Evolutionary conservation across 2,329 filamentous ascomycete species (phyloP).

Genomic region (Verticillium tricorpus): DNA sequence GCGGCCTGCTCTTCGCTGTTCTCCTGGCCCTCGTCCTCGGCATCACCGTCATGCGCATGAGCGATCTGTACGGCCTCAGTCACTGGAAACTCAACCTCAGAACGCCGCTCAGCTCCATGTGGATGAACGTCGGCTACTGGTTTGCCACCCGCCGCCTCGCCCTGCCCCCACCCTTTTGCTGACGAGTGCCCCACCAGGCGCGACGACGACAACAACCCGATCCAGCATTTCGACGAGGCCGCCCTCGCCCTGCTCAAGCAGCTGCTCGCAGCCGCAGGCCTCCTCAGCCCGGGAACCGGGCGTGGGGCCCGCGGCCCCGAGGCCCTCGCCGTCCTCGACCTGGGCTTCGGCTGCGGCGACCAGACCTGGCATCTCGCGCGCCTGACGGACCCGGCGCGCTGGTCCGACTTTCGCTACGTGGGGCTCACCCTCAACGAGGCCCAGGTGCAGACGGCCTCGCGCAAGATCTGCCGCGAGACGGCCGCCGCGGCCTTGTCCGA

Average conservation of each 20-base stretch:
- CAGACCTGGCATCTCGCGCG: slow-evolving; percentile 43
- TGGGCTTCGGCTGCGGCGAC: slow-evolving; percentile 57
- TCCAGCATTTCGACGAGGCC: slow-evolving; percentile 37
- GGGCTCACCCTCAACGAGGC: slow-evolving; percentile 46
- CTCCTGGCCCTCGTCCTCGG: slow-evolving; percentile 11
- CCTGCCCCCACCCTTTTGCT: not conserved
- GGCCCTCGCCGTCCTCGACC: slow-evolving; percentile 39
- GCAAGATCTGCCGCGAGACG: slow-evolving; percentile 18
- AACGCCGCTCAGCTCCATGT: slow-evolving; percentile 45
- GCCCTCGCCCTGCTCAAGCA: slow-evolving; percentile 43
- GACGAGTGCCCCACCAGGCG: slow-evolving; percentile 18
- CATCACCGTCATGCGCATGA: slow-evolving; percentile 17
- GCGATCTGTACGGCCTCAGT: slow-evolving; percentile 42
- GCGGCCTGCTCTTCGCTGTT: slow-evolving; percentile 3
- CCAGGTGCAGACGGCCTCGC: slow-evolving; percentile 36
- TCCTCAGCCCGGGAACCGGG: slow-evolving; percentile 20
- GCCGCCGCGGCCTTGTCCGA: not conserved
- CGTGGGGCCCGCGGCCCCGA: slow-evolving; percentile 3
- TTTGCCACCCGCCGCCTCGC: slow-evolving; percentile 25
- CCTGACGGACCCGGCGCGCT: slow-evolving; percentile 15
- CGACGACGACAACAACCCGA: slow-evolving; percentile 19
- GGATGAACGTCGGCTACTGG: slow-evolving; percentile 63
- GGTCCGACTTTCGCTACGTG: slow-evolving; percentile 37
- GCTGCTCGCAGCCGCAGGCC: slow-evolving; percentile 37
- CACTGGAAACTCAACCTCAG: slow-evolving; percentile 52